These are phyloP conservation scores for Alternaria conjuncta DNA, from an alignment of 2,329 filamentous ascomycete genomes.

Conservation along the genomic window DNA sequence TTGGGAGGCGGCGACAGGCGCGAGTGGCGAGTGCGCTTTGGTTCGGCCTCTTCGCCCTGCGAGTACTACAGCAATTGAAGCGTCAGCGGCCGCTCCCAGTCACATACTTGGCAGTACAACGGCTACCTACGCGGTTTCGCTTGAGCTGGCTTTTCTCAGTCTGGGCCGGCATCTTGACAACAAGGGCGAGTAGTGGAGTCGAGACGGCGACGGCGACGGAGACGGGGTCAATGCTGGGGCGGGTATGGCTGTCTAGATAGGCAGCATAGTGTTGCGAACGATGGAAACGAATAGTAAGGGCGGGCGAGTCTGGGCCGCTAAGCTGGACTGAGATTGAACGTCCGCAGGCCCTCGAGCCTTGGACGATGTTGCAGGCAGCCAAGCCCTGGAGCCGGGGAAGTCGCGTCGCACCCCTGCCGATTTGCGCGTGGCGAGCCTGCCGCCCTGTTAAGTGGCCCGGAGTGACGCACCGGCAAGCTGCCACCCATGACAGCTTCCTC, in stretches of 20 bases:
- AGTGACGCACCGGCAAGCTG: neutral
- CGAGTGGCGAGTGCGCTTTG: constrained; percentile 85
- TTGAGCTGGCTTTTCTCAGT: constrained; percentile 84
- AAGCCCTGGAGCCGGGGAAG: constrained; percentile 15
- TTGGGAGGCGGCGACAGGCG: constrained; percentile 59
- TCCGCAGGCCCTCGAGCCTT: constrained; percentile 20
- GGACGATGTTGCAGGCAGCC: constrained; percentile 22
- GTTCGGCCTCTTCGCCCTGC: constrained; percentile 67
- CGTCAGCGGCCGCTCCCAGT: constrained; percentile 20
- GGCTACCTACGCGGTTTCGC: constrained; percentile 70
- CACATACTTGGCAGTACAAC: neutral
- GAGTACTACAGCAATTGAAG: constrained; percentile 63
- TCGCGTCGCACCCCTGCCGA: neutral
- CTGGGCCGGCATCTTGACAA: constrained; percentile 61
- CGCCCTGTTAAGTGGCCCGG: constrained; percentile 3
- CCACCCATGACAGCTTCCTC: neutral
- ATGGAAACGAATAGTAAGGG: constrained; percentile 16
- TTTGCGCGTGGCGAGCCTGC: neutral
- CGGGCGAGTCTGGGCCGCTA: constrained; percentile 25
- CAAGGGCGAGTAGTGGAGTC: constrained; percentile 15
- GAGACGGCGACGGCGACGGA: constrained; percentile 14
- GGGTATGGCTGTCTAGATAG: constrained; percentile 23
- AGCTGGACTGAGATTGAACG: constrained; percentile 5
- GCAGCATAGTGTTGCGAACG: constrained; percentile 27
- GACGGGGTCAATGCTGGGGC: constrained; percentile 27